Percentiles rank a stretch among this genome's conserved stretches.
phyloP scores from a whole-genome alignment of 805 yeast genomes.

The Tetrapisispora taiwanensis region DNA sequence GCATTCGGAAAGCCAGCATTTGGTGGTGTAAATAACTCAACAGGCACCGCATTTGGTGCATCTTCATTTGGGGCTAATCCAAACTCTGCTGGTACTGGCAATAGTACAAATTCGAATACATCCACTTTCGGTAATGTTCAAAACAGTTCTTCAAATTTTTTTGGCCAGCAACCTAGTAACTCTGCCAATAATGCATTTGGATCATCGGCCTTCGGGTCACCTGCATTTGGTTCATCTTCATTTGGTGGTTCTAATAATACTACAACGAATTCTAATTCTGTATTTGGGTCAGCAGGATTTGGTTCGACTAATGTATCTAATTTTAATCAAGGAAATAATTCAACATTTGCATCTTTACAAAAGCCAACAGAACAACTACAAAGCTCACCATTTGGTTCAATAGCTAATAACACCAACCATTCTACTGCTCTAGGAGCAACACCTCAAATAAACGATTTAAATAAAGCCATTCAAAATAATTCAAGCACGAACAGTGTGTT shows the following conservation, averaged over 20 bases:
- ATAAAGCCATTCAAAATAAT: no score
- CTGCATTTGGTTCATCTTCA: constrained; percentile 18
- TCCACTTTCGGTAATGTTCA: no score
- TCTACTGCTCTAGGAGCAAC: not conserved
- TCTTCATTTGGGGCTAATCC: constrained; percentile 7
- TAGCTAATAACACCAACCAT: not conserved
- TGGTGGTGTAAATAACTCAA: constrained; percentile 7
- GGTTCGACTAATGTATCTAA: not conserved
- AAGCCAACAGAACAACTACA: not conserved
- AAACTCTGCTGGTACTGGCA: not conserved
- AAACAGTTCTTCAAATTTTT: not conserved
- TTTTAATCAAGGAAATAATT: not conserved
- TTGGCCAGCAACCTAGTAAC: not conserved
- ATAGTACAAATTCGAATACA: not conserved
- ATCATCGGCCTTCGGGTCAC: not conserved
- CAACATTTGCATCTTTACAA: not conserved
- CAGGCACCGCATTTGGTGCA: constrained; percentile 9
- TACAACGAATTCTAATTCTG: not conserved
- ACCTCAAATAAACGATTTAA: no score
- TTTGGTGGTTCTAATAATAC: constrained; percentile 5
- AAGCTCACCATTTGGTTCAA: constrained; percentile 10
- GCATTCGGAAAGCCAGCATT: constrained; percentile 20
- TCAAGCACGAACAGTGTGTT: no score
- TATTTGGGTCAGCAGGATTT: not conserved
- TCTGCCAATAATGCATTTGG: constrained; percentile 2